These are phyloP conservation scores for Petrea volubilis DNA, from an alignment of 257 asterid species.

Conservation along the genomic window DNA sequence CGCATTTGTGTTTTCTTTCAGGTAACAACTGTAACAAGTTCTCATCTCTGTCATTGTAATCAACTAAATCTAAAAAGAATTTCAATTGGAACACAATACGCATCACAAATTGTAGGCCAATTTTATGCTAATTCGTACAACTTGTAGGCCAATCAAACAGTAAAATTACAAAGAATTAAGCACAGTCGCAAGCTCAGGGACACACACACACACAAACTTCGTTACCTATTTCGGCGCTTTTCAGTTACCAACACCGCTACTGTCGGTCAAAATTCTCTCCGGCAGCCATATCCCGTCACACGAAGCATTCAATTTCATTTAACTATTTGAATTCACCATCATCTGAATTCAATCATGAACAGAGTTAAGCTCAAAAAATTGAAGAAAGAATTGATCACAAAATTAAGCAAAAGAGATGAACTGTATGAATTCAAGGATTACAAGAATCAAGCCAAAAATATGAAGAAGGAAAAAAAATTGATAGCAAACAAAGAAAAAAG, in stretches of 20 bases:
- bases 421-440: neutral
- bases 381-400: neutral
- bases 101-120: neutral
- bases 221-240: no score
- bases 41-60: neutral
- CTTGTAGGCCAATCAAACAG: neutral
- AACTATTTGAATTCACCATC: constrained; percentile 28
- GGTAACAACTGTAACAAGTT: neutral
- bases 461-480: neutral
- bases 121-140: neutral
- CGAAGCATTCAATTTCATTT: constrained; percentile 27
- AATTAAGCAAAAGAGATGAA: neutral
- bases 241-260: no score
- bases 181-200: no score
- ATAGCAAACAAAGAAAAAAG: no score
- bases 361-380: neutral
- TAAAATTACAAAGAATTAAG: no score
- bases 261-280: no score
- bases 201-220: no score
- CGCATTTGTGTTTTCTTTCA: no score
- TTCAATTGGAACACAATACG: neutral
- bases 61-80: neutral
- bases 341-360: neutral
- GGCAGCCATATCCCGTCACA: constrained; percentile 19
- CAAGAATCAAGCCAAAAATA: neutral